Percentiles rank a stretch among this genome's conserved stretches.
phyloP scores from a whole-genome alignment of 495 filamentous ascomycete genomes.

The Penicillium pancosmium region DNA sequence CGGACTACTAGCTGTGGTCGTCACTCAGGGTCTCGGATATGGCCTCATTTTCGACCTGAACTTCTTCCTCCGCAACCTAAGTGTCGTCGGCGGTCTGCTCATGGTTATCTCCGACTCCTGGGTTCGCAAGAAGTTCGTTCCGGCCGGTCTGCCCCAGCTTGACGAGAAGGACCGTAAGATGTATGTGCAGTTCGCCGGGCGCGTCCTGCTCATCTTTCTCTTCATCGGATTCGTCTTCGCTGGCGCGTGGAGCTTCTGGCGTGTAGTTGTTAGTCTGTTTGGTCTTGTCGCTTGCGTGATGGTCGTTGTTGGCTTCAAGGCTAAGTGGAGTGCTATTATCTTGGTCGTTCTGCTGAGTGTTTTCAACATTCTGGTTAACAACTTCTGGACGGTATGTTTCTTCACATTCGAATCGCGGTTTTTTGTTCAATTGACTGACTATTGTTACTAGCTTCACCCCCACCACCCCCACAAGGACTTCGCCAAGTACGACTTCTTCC shows the following conservation, averaged over 20 bases:
- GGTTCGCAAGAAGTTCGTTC: constrained; percentile 96
- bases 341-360: constrained; percentile 92
- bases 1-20: constrained; percentile 85
- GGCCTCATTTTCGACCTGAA: constrained; percentile 99
- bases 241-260: constrained; percentile 86
- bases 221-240: constrained; percentile 96
- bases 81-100: constrained; percentile 91
- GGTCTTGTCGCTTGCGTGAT: constrained; percentile 93
- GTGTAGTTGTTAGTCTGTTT: constrained; percentile 77
- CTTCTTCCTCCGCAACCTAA: constrained; percentile 98
- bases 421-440: constrained; percentile 26
- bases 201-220: constrained; percentile 95
- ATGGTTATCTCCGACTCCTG: constrained; percentile 98
- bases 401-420: neutral
- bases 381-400: constrained; percentile 95
- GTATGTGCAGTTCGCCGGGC: constrained; percentile 97
- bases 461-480: constrained; percentile 99
- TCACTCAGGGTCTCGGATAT: constrained; percentile 96
- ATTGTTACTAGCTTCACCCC: constrained; percentile 74
- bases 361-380: constrained; percentile 97
- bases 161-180: constrained; percentile 99
- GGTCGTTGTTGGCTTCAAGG: constrained; percentile 99
- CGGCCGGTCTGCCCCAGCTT: constrained; percentile 87
- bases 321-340: constrained; percentile 95
- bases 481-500: constrained; percentile 99